Conservation (phyloP, 495 filamentous ascomycete species). For the Jackrogersella minutella region DNA sequence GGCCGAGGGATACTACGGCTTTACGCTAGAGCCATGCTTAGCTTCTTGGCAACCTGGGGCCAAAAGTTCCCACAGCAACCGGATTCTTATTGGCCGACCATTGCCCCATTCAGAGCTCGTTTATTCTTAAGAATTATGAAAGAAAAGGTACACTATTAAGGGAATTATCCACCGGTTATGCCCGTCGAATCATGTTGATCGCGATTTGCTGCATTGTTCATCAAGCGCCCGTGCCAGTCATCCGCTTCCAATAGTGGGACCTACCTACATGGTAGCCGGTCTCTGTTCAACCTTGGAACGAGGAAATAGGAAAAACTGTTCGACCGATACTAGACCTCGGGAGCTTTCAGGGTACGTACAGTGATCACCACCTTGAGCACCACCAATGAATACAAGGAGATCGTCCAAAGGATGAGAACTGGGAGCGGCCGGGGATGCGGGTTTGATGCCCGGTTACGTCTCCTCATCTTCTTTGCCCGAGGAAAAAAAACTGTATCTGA, state of each 20-base stretch:
- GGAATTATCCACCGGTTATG: slow-evolving; percentile 36
- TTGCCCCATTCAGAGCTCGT: slow-evolving; percentile 15
- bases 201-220: slow-evolving; percentile 28
- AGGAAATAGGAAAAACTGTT: slow-evolving; percentile 25
- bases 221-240: background rate
- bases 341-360: background rate
- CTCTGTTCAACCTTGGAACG: no score
- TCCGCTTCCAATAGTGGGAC: background rate
- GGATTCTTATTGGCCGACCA: slow-evolving; percentile 18
- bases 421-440: slow-evolving; percentile 8
- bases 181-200: slow-evolving; percentile 29
- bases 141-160: slow-evolving; percentile 1
- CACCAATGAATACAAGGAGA: background rate
- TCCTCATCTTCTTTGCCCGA: slow-evolving; percentile 20
- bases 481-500: background rate
- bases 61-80: slow-evolving; percentile 29
- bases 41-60: slow-evolving; percentile 33
- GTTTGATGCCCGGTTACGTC: slow-evolving; percentile 4
- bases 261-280: background rate
- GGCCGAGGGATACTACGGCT: slow-evolving; percentile 17
- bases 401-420: background rate
- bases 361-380: background rate
- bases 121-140: slow-evolving; percentile 2
- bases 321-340: background rate
- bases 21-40: slow-evolving; percentile 19